Percentiles rank a stretch among this genome's conserved stretches.
phyloP scores from a whole-genome alignment of 805 yeast species.

The Blastobotrys americana region DNA sequence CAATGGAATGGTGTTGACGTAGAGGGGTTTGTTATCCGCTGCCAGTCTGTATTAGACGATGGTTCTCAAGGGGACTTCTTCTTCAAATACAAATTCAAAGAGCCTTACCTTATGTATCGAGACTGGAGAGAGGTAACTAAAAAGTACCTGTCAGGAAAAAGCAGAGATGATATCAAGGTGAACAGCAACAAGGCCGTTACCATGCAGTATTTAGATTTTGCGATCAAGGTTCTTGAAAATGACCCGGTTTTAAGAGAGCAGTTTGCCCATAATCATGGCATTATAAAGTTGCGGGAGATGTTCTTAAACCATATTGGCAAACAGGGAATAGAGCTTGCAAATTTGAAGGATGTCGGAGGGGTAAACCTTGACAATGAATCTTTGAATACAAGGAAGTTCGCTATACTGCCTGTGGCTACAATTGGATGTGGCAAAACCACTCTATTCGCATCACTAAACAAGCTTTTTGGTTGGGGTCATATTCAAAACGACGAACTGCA shows the following conservation, averaged over 20 bases:
- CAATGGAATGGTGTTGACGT: conserved; percentile 62
- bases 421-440: conserved; percentile 96
- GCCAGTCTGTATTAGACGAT: conserved; percentile 31
- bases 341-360: conserved; percentile 36
- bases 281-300: conserved; percentile 60
- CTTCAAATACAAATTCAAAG: conserved; percentile 91
- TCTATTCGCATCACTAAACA: conserved; percentile 50
- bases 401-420: conserved; percentile 77
- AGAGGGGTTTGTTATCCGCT: conserved; percentile 91
- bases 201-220: conserved; percentile 58
- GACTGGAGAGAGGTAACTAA: conserved; percentile 85
- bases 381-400: conserved; percentile 32
- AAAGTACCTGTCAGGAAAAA: conserved; percentile 37
- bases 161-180: conserved; percentile 20
- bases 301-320: conserved; percentile 51
- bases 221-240: conserved; percentile 44
- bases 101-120: conserved; percentile 87
- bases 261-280: conserved; percentile 56
- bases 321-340: conserved; percentile 53
- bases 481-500: conserved; percentile 67
- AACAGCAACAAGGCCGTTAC: conserved; percentile 24
- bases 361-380: conserved; percentile 29
- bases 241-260: conserved; percentile 42
- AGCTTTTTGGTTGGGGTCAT: conserved; percentile 63
- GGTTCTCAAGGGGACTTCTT: conserved; percentile 39